A percentile compares a stretch with the other conserved stretches of the same genome.
These are phyloP conservation scores for Paecilomyces sp. DNA, from an alignment of 2,329 filamentous ascomycete genomes.

Conservation along the genomic window DNA sequence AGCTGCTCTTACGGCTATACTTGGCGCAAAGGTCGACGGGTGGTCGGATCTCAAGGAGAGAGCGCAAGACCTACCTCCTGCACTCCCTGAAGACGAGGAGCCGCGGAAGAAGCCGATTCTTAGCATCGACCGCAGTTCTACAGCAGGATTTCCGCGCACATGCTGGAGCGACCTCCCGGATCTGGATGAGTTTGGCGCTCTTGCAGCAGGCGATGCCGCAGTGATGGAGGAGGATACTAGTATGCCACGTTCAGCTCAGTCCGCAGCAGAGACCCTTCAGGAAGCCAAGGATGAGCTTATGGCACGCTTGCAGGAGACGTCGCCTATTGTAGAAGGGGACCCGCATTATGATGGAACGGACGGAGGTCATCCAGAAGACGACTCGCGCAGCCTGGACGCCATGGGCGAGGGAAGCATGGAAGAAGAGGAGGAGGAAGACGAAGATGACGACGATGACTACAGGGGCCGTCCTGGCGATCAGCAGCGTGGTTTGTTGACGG, in stretches of 20 bases:
- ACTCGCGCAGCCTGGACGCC: constrained; percentile 34
- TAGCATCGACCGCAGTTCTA: constrained; percentile 34
- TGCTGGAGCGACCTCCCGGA: constrained; percentile 40
- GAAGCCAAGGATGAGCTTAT: constrained; percentile 46
- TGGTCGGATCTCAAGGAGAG: constrained; percentile 36
- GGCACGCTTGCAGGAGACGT: constrained; percentile 41
- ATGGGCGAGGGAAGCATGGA: constrained; percentile 39
- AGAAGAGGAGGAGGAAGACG: constrained; percentile 45
- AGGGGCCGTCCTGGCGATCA: constrained; percentile 45
- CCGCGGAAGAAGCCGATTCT: constrained; percentile 35
- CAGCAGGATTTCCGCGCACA: constrained; percentile 31
- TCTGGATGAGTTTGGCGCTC: constrained; percentile 32
- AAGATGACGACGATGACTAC: constrained; percentile 47
- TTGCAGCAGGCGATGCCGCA: constrained; percentile 29
- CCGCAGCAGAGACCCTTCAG: constrained; percentile 43
- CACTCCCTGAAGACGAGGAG: constrained; percentile 26
- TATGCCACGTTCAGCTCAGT: constrained; percentile 41
- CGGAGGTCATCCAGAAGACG: constrained; percentile 36
- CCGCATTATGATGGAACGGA: constrained; percentile 35
- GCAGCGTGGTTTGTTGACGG: constrained; percentile 73
- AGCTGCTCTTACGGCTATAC: constrained; percentile 35
- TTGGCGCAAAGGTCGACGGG: constrained; percentile 38
- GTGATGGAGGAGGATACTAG: constrained; percentile 39
- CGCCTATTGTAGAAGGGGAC: constrained; percentile 32
- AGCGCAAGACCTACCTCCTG: constrained; percentile 28